phyloP scores from a whole-genome alignment of 257 asterid species.

The Coffea canephora region DNA sequence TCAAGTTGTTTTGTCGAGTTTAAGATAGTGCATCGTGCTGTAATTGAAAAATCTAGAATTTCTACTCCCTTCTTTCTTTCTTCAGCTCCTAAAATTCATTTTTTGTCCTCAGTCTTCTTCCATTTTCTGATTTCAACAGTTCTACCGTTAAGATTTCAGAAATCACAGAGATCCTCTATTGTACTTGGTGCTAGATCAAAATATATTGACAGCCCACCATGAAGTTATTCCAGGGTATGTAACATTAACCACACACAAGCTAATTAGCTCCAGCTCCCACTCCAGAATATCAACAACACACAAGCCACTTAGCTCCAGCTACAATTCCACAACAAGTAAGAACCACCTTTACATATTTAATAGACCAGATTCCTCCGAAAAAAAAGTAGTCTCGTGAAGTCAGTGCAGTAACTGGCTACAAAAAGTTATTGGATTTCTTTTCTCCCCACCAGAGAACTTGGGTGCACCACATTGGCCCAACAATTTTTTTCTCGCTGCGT shows the following conservation, averaged over 20 bases:
- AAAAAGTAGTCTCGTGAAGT: not conserved
- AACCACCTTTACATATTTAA: not conserved
- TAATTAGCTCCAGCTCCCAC: not conserved
- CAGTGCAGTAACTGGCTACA: not conserved
- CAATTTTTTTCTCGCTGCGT: not conserved
- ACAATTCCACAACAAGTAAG: too few relatives aligned
- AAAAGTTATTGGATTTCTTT: not conserved
- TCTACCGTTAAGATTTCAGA: too few relatives aligned
- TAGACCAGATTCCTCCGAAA: not conserved
- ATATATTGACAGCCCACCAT: not conserved
- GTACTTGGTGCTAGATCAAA: not conserved
- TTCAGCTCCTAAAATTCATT: too few relatives aligned
- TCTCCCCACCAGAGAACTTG: not conserved
- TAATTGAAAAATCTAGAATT: too few relatives aligned
- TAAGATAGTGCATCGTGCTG: too few relatives aligned
- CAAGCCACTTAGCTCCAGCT: not conserved
- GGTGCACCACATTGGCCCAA: not conserved
- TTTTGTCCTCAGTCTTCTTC: too few relatives aligned
- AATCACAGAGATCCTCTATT: too few relatives aligned
- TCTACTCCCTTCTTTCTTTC: too few relatives aligned
- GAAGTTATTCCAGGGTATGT: not conserved
- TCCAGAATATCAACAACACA: not conserved
- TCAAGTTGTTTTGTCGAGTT: too few relatives aligned
- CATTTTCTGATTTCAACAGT: too few relatives aligned
- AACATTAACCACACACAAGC: not conserved